phyloP scores from a whole-genome alignment of 371 early-diverging fungal genomes.

The Dichotomocladium elegans region DNA sequence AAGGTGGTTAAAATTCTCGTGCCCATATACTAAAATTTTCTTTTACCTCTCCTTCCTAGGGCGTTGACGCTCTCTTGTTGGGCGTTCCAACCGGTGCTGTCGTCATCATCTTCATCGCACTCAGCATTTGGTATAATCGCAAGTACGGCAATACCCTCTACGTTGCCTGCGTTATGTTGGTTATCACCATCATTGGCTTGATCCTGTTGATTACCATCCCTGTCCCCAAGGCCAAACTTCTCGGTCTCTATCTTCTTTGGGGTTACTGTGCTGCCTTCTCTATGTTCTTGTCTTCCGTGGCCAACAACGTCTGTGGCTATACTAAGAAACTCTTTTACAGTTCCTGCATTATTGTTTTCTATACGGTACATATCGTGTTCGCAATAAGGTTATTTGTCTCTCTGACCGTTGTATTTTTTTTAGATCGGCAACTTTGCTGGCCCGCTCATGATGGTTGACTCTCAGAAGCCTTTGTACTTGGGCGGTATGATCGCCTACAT shows the following conservation, averaged over 20 bases:
- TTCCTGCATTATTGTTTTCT: constrained; percentile 13
- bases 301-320: constrained; percentile 27
- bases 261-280: constrained; percentile 23
- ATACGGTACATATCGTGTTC: constrained; percentile 8
- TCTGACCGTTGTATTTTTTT: not conserved
- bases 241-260: constrained; percentile 33
- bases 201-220: constrained; percentile 35
- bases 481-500: constrained; percentile 18
- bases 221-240: constrained; percentile 22
- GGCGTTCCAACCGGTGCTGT: constrained; percentile 33
- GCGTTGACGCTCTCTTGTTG: constrained; percentile 33
- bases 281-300: constrained; percentile 16
- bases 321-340: constrained; percentile 26
- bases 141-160: constrained; percentile 31
- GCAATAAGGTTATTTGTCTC: not conserved
- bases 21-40: not conserved
- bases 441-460: constrained; percentile 15
- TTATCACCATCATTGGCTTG: constrained; percentile 29
- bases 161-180: constrained; percentile 16
- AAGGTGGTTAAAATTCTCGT: not conserved
- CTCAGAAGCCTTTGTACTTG: constrained; percentile 11
- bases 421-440: constrained; percentile 22
- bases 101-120: constrained; percentile 24
- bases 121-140: constrained; percentile 32
- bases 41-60: constrained; percentile 4